Conservation (phyloP, 345 rosid genomes). For the Hypericum androsaemum region DNA sequence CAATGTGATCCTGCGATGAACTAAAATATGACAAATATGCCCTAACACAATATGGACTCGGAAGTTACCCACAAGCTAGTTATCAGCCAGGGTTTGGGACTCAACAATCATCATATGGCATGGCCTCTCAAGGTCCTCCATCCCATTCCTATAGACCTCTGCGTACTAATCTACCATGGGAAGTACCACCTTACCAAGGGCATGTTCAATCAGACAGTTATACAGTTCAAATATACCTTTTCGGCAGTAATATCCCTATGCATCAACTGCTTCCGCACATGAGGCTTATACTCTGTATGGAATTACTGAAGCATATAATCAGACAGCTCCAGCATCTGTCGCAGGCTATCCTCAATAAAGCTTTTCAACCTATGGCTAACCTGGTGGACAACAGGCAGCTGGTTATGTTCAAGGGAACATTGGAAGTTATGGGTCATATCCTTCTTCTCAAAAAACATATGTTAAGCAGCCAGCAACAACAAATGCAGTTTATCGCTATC, state of each 20-base stretch:
- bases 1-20: slow-evolving; percentile 43
- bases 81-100: slow-evolving; percentile 51
- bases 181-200: slow-evolving; percentile 41
- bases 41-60: slow-evolving; percentile 46
- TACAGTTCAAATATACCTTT: slow-evolving; percentile 42
- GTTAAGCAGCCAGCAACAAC: slow-evolving; percentile 36
- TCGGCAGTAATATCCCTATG: slow-evolving; percentile 64
- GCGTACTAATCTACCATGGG: slow-evolving; percentile 43
- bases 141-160: slow-evolving; percentile 56
- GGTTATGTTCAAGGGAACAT: slow-evolving; percentile 46
- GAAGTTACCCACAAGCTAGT: slow-evolving; percentile 44
- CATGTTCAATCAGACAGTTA: slow-evolving; percentile 35
- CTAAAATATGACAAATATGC: slow-evolving; percentile 46
- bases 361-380: slow-evolving; percentile 38
- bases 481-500: slow-evolving; percentile 50
- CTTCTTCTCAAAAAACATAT: slow-evolving; percentile 47
- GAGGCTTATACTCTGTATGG: slow-evolving; percentile 7
- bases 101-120: slow-evolving; percentile 45
- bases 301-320: slow-evolving; percentile 43
- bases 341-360: slow-evolving; percentile 40
- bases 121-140: slow-evolving; percentile 39
- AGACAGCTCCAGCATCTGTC: slow-evolving; percentile 28
- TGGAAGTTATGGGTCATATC: slow-evolving; percentile 43
- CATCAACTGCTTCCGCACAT: slow-evolving; percentile 42
- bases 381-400: slow-evolving; percentile 36